Conservation (phyloP, 805 yeast genomes). For the Starmerella apis region DNA sequence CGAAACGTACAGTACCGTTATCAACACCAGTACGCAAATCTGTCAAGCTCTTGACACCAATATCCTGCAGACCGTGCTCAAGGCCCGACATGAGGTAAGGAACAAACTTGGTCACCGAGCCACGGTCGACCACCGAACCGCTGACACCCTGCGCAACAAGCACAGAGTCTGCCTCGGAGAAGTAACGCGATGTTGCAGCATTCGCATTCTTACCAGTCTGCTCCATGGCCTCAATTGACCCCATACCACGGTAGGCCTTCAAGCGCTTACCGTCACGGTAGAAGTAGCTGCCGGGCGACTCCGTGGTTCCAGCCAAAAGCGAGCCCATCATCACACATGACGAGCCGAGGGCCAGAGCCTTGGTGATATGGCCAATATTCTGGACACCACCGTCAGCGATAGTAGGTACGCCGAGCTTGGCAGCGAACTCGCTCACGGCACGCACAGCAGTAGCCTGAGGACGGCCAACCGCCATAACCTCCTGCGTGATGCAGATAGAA, state of each 20-base stretch:
- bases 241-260: slow-evolving; percentile 98
- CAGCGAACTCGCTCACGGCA: slow-evolving; percentile 87
- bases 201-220: slow-evolving; percentile 76
- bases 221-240: slow-evolving; percentile 98
- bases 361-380: slow-evolving; percentile 95
- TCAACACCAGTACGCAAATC: slow-evolving; percentile 56
- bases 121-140: slow-evolving; percentile 94
- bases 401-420: slow-evolving; percentile 93
- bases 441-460: slow-evolving; percentile 99
- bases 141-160: slow-evolving; percentile 98
- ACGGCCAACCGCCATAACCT: slow-evolving; percentile 99
- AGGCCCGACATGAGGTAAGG: slow-evolving; percentile 92
- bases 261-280: slow-evolving; percentile 97
- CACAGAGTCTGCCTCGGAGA: slow-evolving; percentile 89
- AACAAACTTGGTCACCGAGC: slow-evolving; percentile 83
- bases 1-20: slow-evolving; percentile 73
- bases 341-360: slow-evolving; percentile 94
- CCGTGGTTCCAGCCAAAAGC: slow-evolving; percentile 95
- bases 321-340: slow-evolving; percentile 99
- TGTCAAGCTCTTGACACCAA: slow-evolving; percentile 64
- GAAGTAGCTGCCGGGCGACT: slow-evolving; percentile 97
- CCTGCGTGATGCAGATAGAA: slow-evolving; percentile 97
- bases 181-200: slow-evolving; percentile 96
- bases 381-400: slow-evolving; percentile 99
- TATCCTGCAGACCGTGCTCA: slow-evolving; percentile 98